Percentiles rank a stretch among this genome's conserved stretches.
Conservation (phyloP, 176 grass and related monocot species). For the Oryza meridionalis region DNA sequence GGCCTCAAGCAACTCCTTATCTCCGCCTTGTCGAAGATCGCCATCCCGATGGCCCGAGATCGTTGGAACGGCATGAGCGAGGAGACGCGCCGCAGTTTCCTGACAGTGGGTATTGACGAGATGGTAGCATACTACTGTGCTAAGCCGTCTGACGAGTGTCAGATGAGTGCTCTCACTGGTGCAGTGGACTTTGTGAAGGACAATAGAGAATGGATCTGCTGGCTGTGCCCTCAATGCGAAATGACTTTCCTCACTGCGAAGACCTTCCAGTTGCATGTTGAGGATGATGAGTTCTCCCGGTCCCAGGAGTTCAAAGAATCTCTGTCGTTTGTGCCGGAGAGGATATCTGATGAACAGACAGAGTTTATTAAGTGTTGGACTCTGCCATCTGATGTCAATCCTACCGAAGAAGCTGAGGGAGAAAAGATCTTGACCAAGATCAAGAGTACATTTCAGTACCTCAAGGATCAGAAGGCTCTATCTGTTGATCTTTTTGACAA, state of each 20-base stretch:
- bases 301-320: neutral
- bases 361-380: neutral
- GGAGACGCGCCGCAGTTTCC: neutral
- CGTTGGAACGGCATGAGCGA: neutral
- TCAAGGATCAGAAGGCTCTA: slow-evolving; percentile 1
- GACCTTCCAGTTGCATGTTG: neutral
- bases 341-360: neutral
- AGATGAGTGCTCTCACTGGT: neutral
- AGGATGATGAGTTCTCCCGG: too few species aligned
- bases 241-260: neutral
- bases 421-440: neutral
- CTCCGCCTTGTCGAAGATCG: neutral
- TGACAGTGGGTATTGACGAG: neutral
- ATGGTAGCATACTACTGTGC: neutral
- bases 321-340: neutral
- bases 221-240: neutral
- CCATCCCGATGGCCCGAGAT: neutral
- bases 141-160: neutral
- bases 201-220: neutral
- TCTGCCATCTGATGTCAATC: neutral
- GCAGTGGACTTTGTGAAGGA: neutral
- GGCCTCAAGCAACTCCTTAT: neutral
- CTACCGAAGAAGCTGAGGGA: neutral
- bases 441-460: neutral
- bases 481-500: slow-evolving; percentile 9